Conservation (phyloP, 192 early-diverging fungal genomes). For the Dispira simplex region DNA sequence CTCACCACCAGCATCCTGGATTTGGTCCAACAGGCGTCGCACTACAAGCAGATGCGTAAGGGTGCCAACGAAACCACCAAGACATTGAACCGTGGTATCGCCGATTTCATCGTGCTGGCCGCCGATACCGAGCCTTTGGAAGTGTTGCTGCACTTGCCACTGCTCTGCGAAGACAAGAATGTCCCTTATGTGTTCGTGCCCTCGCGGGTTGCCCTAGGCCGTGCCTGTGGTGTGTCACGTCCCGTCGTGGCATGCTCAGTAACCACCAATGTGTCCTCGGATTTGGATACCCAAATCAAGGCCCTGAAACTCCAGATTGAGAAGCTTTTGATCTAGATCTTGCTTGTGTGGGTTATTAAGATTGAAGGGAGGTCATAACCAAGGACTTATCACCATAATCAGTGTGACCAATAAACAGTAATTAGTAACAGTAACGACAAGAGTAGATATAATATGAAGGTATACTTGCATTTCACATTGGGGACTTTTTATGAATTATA, state of each 20-base stretch:
- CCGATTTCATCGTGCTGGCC: conserved; percentile 98
- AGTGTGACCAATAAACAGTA: too few relatives aligned
- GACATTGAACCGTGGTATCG: conserved; percentile 96
- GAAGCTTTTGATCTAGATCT: conserved; percentile 22
- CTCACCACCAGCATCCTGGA: conserved; percentile 89
- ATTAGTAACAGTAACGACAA: conserved; percentile 2
- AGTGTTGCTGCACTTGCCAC: conserved; percentile 92
- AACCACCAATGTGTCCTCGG: conserved; percentile 95
- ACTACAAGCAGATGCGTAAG: conserved; percentile 99
- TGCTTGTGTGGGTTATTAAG: too few relatives aligned
- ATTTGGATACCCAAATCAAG: conserved; percentile 85
- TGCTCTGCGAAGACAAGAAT: conserved; percentile 99
- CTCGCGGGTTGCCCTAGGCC: conserved; percentile 89
- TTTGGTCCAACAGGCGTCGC: conserved; percentile 94
- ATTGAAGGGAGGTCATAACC: too few relatives aligned
- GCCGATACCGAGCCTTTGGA: conserved; percentile 97
- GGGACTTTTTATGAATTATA: not conserved
- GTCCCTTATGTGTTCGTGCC: conserved; percentile 99
- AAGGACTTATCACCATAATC: too few relatives aligned
- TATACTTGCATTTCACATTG: not conserved
- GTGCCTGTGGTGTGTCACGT: conserved; percentile 94
- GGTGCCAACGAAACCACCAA: conserved; percentile 99
- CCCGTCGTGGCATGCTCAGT: conserved; percentile 85
- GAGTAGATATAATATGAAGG: not conserved
- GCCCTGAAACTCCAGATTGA: conserved; percentile 87